A percentile compares a stretch with the other conserved stretches of the same genome.
phyloP scores from a whole-genome alignment of 768 basidiomycete genomes.

The Phaeolepiota aurea region DNA sequence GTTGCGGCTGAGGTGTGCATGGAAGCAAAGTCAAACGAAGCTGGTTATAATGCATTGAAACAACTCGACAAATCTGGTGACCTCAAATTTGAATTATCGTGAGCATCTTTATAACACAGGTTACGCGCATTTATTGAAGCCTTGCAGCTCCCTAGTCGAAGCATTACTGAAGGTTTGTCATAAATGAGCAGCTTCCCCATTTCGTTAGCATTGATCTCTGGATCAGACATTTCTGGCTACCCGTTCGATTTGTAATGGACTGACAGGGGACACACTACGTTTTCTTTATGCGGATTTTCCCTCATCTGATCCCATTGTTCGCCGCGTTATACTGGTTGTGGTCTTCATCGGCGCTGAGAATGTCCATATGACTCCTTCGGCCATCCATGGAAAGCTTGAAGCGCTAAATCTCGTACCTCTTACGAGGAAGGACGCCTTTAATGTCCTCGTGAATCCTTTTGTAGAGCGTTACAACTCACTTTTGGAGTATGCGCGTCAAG shows the following conservation, averaged over 20 bases:
- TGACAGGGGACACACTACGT: conserved; percentile 45
- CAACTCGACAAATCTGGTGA: conserved; percentile 54
- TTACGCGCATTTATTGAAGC: conserved; percentile 1
- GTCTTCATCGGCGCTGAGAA: conserved; percentile 42
- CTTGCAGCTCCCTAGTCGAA: conserved; percentile 38
- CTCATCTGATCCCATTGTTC: conserved; percentile 47
- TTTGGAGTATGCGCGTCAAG: conserved; percentile 38
- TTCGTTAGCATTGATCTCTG: conserved; percentile 6
- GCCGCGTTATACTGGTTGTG: conserved; percentile 67
- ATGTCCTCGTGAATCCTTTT: conserved; percentile 63
- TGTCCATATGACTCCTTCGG: conserved; percentile 18
- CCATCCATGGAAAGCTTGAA: conserved; percentile 44
- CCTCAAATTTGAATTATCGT: conserved; percentile 64
- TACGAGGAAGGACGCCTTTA: conserved; percentile 47
- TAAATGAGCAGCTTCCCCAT: neutral
- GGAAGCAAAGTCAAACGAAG: conserved; percentile 67
- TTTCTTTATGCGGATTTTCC: conserved; percentile 64
- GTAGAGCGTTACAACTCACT: conserved; percentile 48
- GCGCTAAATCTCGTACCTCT: conserved; percentile 46
- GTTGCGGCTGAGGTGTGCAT: conserved; percentile 81
- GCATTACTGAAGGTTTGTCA: conserved; percentile 56
- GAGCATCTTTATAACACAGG: conserved; percentile 10
- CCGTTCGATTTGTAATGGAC: conserved; percentile 47
- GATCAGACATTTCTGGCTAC: conserved; percentile 60
- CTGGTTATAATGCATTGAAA: conserved; percentile 63